phyloP scores from a whole-genome alignment of 106 monocot species.

The Vanilla planifolia region DNA sequence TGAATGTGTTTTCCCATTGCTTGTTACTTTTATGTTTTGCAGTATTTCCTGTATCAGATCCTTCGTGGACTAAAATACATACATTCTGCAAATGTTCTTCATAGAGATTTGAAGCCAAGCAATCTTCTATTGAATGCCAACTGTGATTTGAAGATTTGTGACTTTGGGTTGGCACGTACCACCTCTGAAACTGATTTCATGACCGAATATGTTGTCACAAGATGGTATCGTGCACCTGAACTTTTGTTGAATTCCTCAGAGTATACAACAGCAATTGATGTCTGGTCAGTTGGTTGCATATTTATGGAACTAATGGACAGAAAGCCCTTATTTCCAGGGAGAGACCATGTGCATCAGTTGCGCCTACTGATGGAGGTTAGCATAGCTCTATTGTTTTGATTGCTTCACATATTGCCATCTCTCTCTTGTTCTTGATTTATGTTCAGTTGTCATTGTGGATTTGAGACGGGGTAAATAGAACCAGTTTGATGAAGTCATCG shows the following conservation, averaged over 20 bases:
- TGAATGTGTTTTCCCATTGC: too few relatives aligned
- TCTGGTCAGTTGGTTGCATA: slow-evolving; percentile 99
- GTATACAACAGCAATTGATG: slow-evolving; percentile 93
- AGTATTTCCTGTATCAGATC: slow-evolving; percentile 98
- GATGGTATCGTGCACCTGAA: slow-evolving; percentile 98
- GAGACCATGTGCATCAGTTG: slow-evolving; percentile 95
- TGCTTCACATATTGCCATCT: neutral
- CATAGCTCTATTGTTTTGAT: neutral
- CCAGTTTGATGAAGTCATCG: neutral
- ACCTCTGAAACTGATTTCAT: slow-evolving; percentile 99
- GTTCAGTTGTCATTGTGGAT: neutral
- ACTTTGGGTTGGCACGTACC: slow-evolving; percentile 93
- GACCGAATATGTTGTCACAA: slow-evolving; percentile 97
- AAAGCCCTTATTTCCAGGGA: slow-evolving; percentile 89
- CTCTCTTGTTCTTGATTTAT: neutral
- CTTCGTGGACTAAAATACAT: slow-evolving; percentile 96
- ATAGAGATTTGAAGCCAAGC: slow-evolving; percentile 98
- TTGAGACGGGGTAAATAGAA: neutral
- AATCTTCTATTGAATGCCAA: slow-evolving; percentile 95
- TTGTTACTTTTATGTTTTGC: slow-evolving; percentile 19
- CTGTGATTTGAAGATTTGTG: slow-evolving; percentile 96
- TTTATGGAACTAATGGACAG: slow-evolving; percentile 98
- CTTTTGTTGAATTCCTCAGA: slow-evolving; percentile 88
- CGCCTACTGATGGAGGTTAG: slow-evolving; percentile 86
- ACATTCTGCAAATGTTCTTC: slow-evolving; percentile 97